Base-by-base conservation (phyloP, 805 yeast species). In the Komagataella kurtzmanii region DNA sequence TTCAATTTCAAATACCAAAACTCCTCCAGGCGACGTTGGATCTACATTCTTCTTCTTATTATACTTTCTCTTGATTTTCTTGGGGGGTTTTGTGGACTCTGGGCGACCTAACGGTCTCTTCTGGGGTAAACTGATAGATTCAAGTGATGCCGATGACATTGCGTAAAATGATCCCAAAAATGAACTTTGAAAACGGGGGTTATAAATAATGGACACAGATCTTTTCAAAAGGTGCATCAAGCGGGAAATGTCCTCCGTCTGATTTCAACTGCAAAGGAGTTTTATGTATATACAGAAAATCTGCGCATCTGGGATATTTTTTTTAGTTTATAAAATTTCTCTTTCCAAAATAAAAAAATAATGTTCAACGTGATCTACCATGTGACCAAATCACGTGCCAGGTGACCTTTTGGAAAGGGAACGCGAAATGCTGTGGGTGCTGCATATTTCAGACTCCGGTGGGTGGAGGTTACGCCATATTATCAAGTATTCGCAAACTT, bases 21-120 rank as follows among this genome's bases (percentile, higher is more conserved):
- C 85, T 6, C 97, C 97, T 44, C 81, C 67, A 6, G 95, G 88
- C 1, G 93, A 77, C 0, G 95, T 86, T 36, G 84, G 76, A 54
- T 89, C 97, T 10, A 76, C 74, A 7, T 74, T 76, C 58, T 83
- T 83, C 36, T 76, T 69, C 62, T 77, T 80, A 59, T 81, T 84
- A 59, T 78, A 79, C 61, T 79, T 76, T 52, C 73, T 70, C 52
- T 65, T 62, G 57, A 68, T 69, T 52, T 67, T 68, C 24, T 58
- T 58, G 5, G 47, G 21, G 23, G 47, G n/a, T 14, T 30, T 30
- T 30, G 40, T 30, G 10, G 40, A 30, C 40, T 30, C 40, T 30
- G 40, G 8, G 40, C 40, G 40, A 30, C 40, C 40, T 2, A 14
- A 30, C 14, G 40, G 40, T 30, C 40, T 30, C 40, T 30, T 30